Base-by-base conservation (phyloP, 2,329 filamentous ascomycete genomes). In the Rhynchosporium secalis region DNA sequence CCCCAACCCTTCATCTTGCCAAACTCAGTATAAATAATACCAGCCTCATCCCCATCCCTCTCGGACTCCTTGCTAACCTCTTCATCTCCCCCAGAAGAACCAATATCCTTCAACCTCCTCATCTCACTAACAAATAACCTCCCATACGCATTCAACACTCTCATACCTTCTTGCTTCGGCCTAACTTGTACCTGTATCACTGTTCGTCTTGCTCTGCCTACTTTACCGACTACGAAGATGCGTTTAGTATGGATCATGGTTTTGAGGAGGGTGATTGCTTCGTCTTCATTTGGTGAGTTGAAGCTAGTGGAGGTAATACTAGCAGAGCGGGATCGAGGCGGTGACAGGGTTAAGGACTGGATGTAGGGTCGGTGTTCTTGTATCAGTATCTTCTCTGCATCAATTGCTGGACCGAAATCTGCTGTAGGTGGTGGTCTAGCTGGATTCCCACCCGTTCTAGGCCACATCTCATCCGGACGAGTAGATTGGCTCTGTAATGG, bases 131-230 rank as follows among this genome's bases (percentile, higher is more conserved):
- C 36, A 41, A 56, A 43, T 31, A 29, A 31, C 52, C 26, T 41
- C 20, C 40, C 52, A 56, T 56, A 56, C 15, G 28, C 52, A 29
- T 56, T 56, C 31, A 56, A 43, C 10, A 56, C 8, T 7, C n/a
- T 7, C 28, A 31, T 43, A 6, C 52, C 52, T 26, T 56, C 9
- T 8, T 10, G 12, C 28, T 31, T 56, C 12, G 26, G 15, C 13
- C 38, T 31, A 12, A 56, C 38, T 8, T 56, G 26, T 8, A 52
- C 33, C 9, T 43, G 12, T 8, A 26, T 28, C 20, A 20, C 20
- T 20, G 20, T 20, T 20, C 36, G 13, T n/a, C 52, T 15, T 38
- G 15, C n/a, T 9, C 36, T 43, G 0, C 52, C 52, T 26, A 56
- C 40, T 12, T 26, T 45, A 3, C 52, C 52, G n/a, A 56, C 52